Evolutionary conservation across 2,329 filamentous ascomycete species (phyloP), one percentile per base, ranked within the genome.

Genomic region (Fusarium compactum): DNA sequence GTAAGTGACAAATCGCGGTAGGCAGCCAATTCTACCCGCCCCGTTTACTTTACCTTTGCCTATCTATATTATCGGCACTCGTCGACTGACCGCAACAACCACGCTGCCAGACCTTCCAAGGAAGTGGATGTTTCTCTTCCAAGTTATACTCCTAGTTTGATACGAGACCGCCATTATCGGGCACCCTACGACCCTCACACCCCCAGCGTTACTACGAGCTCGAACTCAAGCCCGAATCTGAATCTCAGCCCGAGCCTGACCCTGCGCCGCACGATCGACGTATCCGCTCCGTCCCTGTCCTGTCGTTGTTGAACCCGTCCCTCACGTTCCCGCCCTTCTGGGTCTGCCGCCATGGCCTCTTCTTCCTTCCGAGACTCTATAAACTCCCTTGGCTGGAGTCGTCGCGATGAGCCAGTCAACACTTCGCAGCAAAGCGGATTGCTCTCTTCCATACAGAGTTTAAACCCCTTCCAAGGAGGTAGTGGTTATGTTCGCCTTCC

Each of bases 311-410:
- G 58, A 70, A 62, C 62, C 69, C 65, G 64, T 47, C 53, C 65
- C 62, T 57, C 53, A 57, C 65, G 55, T 52, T 65, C 60, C 74
- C 65, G 62, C 43, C 58, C 67, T 69, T 65, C 62, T 70, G 62
- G 59, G 29, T 43, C 58, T 58, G 57, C 53, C 63, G 59, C 58
- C 68, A 97, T 97, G 95, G 92, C 95, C 67, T 95, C 94, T 72
- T 86, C 90, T 73, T 93, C 93, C 48, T 98, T 99, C 81, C 90
- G 95, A 79, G 94, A 98, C 82, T 97, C 93, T 24, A 94, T 98
- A 86, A 97, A 93, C 85, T 96, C 94, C 64, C 83, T 98, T 76
- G 96, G 96, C 67, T 98, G 96, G 96, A 93, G 93, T 77, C 92
- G 95, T 75, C 90, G 95, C 77, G 92, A 97, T 77, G 84, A 92